Percentiles rank a stretch among this genome's conserved stretches.
Conservation (phyloP, 1,284 basidiomycete species). For the Ceratobasidium sp. region DNA sequence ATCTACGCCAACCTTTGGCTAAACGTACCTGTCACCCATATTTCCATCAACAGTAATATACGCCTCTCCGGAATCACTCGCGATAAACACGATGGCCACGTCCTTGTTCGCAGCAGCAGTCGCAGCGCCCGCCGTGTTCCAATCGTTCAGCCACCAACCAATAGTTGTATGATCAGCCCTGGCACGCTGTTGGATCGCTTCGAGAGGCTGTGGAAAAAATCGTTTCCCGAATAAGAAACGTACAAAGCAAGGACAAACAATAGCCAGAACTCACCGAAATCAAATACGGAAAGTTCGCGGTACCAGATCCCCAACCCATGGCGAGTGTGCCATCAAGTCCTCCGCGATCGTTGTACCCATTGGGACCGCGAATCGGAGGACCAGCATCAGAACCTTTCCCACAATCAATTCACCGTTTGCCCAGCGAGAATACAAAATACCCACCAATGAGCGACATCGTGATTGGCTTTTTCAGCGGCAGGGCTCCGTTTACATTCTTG, state of each 20-base stretch:
- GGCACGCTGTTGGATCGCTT: constrained; percentile 61
- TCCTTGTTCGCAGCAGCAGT: constrained; percentile 54
- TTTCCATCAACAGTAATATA: constrained; percentile 61
- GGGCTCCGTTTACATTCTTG: constrained; percentile 73
- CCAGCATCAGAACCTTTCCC: constrained; percentile 56
- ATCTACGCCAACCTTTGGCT: neutral
- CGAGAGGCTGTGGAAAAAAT: constrained; percentile 53
- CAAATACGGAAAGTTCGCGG: constrained; percentile 63
- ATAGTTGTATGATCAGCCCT: constrained; percentile 58
- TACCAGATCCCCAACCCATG: constrained; percentile 64
- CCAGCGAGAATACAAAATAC: neutral
- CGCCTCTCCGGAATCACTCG: constrained; percentile 59
- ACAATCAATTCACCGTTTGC: neutral
- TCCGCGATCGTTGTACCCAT: constrained; percentile 62
- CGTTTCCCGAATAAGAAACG: neutral
- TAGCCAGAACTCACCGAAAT: constrained; percentile 57
- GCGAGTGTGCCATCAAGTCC: constrained; percentile 61
- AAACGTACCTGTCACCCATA: constrained; percentile 57
- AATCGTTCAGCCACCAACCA: constrained; percentile 61
- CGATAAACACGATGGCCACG: constrained; percentile 60
- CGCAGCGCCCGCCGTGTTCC: constrained; percentile 53
- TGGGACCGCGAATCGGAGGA: constrained; percentile 60
- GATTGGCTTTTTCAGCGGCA: constrained; percentile 50
- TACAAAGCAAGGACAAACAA: constrained; percentile 57
- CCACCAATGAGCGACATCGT: constrained; percentile 49